A percentile compares a stretch with the other conserved stretches of the same genome.
These are phyloP conservation scores for Metschnikowia similis DNA, from an alignment of 805 yeast species.

Conservation along the genomic window DNA sequence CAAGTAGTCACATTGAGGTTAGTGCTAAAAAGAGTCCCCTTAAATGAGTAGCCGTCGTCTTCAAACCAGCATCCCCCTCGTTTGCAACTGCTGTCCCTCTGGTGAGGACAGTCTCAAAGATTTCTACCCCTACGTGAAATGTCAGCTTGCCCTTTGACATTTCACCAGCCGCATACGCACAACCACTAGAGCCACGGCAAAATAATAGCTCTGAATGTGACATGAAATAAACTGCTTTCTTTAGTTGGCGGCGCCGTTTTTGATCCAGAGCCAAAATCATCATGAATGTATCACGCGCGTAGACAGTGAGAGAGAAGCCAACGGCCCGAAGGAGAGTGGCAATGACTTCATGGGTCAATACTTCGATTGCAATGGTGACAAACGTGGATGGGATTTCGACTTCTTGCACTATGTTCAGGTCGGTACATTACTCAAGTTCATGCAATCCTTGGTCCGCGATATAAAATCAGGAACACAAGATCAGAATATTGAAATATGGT, in stretches of 20 bases:
- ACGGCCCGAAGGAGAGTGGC: constrained; percentile 44
- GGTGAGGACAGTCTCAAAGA: background rate
- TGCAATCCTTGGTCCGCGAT: constrained; percentile 37
- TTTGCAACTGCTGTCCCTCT: constrained; percentile 1
- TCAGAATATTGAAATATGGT: no score
- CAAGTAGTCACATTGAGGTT: constrained; percentile 35
- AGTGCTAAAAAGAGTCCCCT: constrained; percentile 51
- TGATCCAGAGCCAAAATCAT: constrained; percentile 54
- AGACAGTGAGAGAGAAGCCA: constrained; percentile 44
- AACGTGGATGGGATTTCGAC: constrained; percentile 58
- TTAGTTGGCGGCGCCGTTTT: constrained; percentile 50
- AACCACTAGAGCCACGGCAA: constrained; percentile 47
- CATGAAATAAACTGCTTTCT: constrained; percentile 42
- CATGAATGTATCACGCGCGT: constrained; percentile 47
- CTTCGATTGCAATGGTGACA: constrained; percentile 63
- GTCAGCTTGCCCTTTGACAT: constrained; percentile 28
- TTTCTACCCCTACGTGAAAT: background rate
- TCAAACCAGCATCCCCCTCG: constrained; percentile 31
- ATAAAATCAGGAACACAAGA: no score
- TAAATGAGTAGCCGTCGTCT: constrained; percentile 45
- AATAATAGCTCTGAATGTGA: constrained; percentile 45
- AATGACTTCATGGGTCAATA: constrained; percentile 52
- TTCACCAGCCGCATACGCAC: constrained; percentile 61
- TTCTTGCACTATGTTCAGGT: constrained; percentile 63
- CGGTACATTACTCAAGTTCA: constrained; percentile 47